Base-by-base conservation (phyloP, 148 eudicot species). In the Diospyros kaki region DNA sequence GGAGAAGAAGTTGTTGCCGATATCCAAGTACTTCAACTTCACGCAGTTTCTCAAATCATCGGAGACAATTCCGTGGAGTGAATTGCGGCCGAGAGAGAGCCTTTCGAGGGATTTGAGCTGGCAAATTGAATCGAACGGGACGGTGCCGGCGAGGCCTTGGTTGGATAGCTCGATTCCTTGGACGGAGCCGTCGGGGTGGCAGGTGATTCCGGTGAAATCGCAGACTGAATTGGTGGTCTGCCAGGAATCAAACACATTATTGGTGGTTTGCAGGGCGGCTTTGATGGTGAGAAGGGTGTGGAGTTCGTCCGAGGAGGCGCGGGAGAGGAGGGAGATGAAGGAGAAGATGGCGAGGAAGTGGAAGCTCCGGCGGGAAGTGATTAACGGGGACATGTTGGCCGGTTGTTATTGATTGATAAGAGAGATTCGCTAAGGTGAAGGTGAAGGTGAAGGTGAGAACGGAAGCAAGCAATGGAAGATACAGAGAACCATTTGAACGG, bases 1-100 rank as follows among this genome's bases (percentile, higher is more conserved):
- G 1, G 88, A 66, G 65, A 94, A 92, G 1, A 17, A 38, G 61
- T 94, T 94, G 83, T 89, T 90, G 38, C 96, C 96, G 76, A 94
- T 75, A 58, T 92, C 97, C 15, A 94, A 81, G 78, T 92, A 92
- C 61, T 71, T 51, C 14, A 94, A 82, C 2, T 59, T 9, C 2
- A 70, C 52, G 72, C 98, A 94, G 15, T 76, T 78, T 5, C 70
- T 67, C n/a, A 94, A 11, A 2, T 83, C 78, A 1, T 80, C 67
- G 4, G 76, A 3, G 41, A 88, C 65, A 0, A 1, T 40, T 2
- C 97, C 98, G 5, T 67, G 2, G 12, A 94, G 55, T 5, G 75
- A 77, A 66, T 94, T 94, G 54, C 55, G 73, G 38, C 97, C 97
- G 3, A 94, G 73, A 4, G 91, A 80, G 60, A 94, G 97, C 64